Base-by-base conservation (phyloP, 352 stramenopile genomes). In the Globisporangium irregulare region DNA sequence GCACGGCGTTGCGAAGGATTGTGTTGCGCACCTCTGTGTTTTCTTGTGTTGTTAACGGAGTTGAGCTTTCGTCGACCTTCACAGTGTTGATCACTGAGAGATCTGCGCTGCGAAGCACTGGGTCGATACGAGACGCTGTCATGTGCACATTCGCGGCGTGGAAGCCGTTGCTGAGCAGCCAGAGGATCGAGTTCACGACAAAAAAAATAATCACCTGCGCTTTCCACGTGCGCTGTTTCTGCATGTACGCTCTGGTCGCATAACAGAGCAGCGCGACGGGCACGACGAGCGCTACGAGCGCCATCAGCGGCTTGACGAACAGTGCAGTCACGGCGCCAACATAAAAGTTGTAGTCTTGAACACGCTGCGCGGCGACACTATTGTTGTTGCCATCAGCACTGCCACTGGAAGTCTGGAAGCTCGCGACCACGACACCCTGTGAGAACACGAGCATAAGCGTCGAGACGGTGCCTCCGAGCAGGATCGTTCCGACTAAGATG, bases 141-240 rank as follows among this genome's bases (percentile, higher is more conserved):
- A 81, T 62, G 24, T 84, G 80, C 27, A 90, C 79, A 59, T 91
- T 82, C 5, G 83, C 24, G 1, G 78, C 76, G 66, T 81, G 74
- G 60, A 91, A 87, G 25, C 82, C 75, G 63, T 89, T 93, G 41
- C 76, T 75, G n/a, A 93, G 71, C n/a, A 89, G 68, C 74, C 78
- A 91, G 9, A 90, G 51, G 43, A 87, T 59, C n/a, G 77, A 63
- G 46, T 79, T 79, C 7, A 71, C 73, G 24, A 85, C 29, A 15
- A 77, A 53, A 4, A 75, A 72, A 24, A 87, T 38, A 1, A 67
- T 55, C 12, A 73, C 61, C 10, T 76, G 72, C 14, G 70, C 72
- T 29, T 63, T 71, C 22, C 63, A 64, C 4, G 62, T 41, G 1
- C 36, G 22, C n/a, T 68, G 73, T 41, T 84, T 76, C 46, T 74